phyloP scores from a whole-genome alignment of 1,284 basidiomycete species.

The Apiotrichum sp. region DNA sequence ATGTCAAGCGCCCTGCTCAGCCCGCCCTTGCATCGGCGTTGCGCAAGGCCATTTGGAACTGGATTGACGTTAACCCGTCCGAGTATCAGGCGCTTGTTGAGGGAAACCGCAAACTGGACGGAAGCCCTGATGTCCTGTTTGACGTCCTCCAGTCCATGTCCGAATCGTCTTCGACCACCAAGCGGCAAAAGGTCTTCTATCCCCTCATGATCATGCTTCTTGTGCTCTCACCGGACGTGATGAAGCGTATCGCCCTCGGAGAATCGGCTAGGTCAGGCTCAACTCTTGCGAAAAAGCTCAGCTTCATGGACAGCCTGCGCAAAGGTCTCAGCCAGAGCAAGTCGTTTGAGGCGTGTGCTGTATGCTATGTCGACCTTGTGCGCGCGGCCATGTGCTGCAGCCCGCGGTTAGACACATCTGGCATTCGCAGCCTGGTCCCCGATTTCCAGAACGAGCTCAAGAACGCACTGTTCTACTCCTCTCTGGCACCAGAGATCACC shows the following conservation, averaged over 20 bases:
- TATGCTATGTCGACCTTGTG: conserved; percentile 75
- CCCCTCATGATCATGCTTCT: conserved; percentile 72
- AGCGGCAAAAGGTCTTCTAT: conserved; percentile 59
- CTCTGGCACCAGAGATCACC: conserved; percentile 51
- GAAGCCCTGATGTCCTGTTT: conserved; percentile 73
- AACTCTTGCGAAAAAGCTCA: conserved; percentile 45
- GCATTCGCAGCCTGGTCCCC: conserved; percentile 60
- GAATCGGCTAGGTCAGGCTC: conserved; percentile 34
- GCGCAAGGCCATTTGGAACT: conserved; percentile 81
- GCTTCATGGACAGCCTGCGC: conserved; percentile 46
- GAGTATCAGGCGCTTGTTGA: conserved; percentile 72
- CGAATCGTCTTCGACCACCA: conserved; percentile 46
- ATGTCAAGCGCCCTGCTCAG: conserved; percentile 72
- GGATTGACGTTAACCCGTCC: conserved; percentile 74
- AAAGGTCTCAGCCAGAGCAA: conserved; percentile 36
- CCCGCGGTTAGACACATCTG: conserved; percentile 53
- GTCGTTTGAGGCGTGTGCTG: conserved; percentile 40
- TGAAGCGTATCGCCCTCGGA: conserved; percentile 50
- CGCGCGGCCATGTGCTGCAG: conserved; percentile 67
- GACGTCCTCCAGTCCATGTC: conserved; percentile 63
- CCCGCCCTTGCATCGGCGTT: conserved; percentile 66
- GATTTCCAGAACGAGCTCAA: conserved; percentile 74
- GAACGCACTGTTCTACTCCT: conserved; percentile 38
- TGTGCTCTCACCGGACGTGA: conserved; percentile 69
- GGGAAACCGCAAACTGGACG: conserved; percentile 61